Evolutionary conservation across 495 filamentous ascomycete species (phyloP), one percentile per base, ranked within the genome.

Genomic region (Hyaloscypha variabilis): DNA sequence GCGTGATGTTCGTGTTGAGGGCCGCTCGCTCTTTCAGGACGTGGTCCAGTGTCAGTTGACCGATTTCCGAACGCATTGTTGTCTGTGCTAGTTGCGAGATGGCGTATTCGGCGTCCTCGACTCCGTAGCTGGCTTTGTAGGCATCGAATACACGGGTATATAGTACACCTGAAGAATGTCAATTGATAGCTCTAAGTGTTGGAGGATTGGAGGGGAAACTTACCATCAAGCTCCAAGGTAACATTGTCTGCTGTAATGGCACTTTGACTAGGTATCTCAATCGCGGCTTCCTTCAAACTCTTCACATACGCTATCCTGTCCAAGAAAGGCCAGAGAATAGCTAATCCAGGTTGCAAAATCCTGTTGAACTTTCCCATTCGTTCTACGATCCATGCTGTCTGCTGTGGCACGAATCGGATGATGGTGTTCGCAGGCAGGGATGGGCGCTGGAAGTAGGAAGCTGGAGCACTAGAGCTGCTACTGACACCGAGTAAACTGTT

Each of bases 231-330:
- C 76, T 99, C 95, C 65, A 99, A 77, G 0, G 95, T 99, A 10
- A 99, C 95, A 76, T 99, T 99, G 79, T 99, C 95, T 54, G 95
- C 94, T 1, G 95, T 99, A 77, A 99, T 99, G 63, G 95, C 95
- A 73, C 90, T 94, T 79, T 99, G 95, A 68, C 88, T 91, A 6
- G 94, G 94, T 65, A 98, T 98, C 81, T 99, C 95, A 70, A 97
- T 90, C 42, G 95, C 95, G 26, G 88, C 87, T 78, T 98, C 95
- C 80, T 99, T 99, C 77, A 99, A 81, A 68, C 89, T 94, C 83
- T 96, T 97, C 64, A 99, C 96, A 75, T 99, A 99, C 67, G 95
- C 90, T 74, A 99, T 97, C 55, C 94, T 92, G 75, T 99, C 95
- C 74, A 99, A 69, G 69, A 99, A 91, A 1, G 95, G 95, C 31